Conservation (phyloP, 768 basidiomycete genomes). For the Boletus barrowsii region DNA sequence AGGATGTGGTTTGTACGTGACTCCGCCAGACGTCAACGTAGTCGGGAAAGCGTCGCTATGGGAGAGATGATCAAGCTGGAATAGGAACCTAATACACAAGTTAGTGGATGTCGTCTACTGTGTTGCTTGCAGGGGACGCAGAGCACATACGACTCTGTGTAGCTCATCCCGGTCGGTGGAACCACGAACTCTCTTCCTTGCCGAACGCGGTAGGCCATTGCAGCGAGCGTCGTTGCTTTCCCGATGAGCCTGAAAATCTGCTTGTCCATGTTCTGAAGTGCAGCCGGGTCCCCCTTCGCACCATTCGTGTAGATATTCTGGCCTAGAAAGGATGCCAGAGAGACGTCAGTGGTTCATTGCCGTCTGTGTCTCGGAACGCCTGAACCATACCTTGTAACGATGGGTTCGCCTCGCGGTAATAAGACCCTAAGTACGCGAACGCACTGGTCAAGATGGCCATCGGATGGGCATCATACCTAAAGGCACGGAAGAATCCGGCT, state of each 20-base stretch:
- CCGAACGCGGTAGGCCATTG: conserved; percentile 93
- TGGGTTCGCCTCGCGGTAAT: conserved; percentile 86
- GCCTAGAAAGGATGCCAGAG: conserved; percentile 38
- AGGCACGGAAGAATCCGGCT: conserved; percentile 65
- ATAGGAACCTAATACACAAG: conserved; percentile 60
- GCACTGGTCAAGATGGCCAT: conserved; percentile 89
- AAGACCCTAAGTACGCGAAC: conserved; percentile 84
- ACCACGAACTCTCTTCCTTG: conserved; percentile 87
- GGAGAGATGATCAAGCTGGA: conserved; percentile 81
- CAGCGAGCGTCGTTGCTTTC: conserved; percentile 85
- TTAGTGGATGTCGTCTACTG: neutral
- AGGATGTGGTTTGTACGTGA: conserved; percentile 69
- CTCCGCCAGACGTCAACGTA: conserved; percentile 47
- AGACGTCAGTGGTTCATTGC: conserved; percentile 1
- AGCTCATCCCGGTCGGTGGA: conserved; percentile 78
- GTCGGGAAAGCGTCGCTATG: conserved; percentile 28
- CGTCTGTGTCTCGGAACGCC: neutral
- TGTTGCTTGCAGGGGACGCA: neutral
- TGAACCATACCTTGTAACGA: conserved; percentile 63
- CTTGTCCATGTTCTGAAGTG: conserved; percentile 83
- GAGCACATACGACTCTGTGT: conserved; percentile 66
- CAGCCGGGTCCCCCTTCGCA: conserved; percentile 59
- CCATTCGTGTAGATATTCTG: conserved; percentile 76
- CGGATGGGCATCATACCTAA: conserved; percentile 89
- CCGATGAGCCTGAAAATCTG: conserved; percentile 88